Base-by-base conservation (phyloP, 129 eudicot species). In the Helianthus tuberosus region DNA sequence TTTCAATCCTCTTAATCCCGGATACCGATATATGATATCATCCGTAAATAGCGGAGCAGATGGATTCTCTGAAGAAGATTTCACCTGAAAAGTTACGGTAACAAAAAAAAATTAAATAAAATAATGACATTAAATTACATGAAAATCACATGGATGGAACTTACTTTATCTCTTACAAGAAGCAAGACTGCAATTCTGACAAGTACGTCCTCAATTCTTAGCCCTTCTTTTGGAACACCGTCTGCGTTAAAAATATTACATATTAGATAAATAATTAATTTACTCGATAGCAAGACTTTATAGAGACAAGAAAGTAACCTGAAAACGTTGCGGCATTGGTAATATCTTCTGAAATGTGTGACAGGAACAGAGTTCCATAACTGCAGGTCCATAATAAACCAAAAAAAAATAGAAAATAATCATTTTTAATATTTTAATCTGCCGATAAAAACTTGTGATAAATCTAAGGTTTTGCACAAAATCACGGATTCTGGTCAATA, bases 181-280 rank as follows among this genome's bases (percentile, higher is more conserved):
- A 81, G 77, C 72, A 94, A 77, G 60, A 78, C 84, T 61, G 89
- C 96, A 69, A 94, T 84, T 81, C 99, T 81, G 63, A 91, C 99
- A 75, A 94, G 99, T 36, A 94, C 97, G 57, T 94, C 99, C 50
- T 83, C 87, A 69, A 94, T 84, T 77, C 96, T 81, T 49, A 94
- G 82, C 79, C 99, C 99, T 81, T 94, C 99, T 80, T 94, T 94
- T 9, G 97, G 99, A 48, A 94, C 97, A 85, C 97, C 97, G 69
- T 94, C 99, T 94, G 85, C 87, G 75, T 64, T 55, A 39, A 74
- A 68, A 9, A 75, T 5, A 49, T 20, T 32, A 20, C 23, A 35
- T 46, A 6, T 5, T 1, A 13, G 11, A 66, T 76, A 15, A 41
- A 29, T 16, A n/a, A 60, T 13, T 20, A 25, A 66, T 7, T 5